Evolutionary conservation across 179 eudicot genomes (phyloP), one percentile per base, ranked within the genome.

Genomic region (Carnegiea gigantea): DNA sequence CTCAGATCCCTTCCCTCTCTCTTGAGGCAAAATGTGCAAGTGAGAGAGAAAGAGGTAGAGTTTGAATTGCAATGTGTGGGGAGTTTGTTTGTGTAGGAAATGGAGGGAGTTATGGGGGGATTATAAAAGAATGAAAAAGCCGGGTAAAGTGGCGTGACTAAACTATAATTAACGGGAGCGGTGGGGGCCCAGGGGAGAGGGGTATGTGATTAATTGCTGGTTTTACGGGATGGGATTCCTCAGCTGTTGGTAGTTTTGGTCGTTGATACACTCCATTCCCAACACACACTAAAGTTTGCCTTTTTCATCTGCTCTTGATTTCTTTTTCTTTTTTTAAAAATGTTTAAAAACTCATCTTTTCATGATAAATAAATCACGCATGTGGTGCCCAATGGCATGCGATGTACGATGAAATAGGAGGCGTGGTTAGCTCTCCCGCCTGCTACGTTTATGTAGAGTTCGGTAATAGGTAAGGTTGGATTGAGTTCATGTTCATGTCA

Each of bases 61-160:
- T 38, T 38, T 57, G 23, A 77, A 60, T 38, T 57, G 23, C 60
- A 60, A 33, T 23, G 70, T 60, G 53, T 67, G 70, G 70, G 17
- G 7, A 65, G 65, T 14, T 1, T 6, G 68, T 59, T 36, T n/a
- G 74, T 30, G 72, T 60, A n/a, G 28, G 48, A 76, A 23, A 18
- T 33, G 74, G 51, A 68, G 38, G 80, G 77, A 67, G 62, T 54
- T 77, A 73, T 51, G 82, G 73, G 18, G 40, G 40, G 73, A 28
- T 70, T 85, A 81, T 81, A 81, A 85, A 80, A 79, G 75, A 28
- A 54, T 6, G 14, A 74, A 77, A 76, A 70, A 77, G 80, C 82
- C 88, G 87, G 77, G 81, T 21, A 28, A 49, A 48, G 60, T 78
- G 81, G 87, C 87, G 87, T 83, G 89, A 88, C 79, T 84, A 74